Evolutionary conservation across 148 eudicot species (phyloP).

Genomic region (Nepenthes gracilis): DNA sequence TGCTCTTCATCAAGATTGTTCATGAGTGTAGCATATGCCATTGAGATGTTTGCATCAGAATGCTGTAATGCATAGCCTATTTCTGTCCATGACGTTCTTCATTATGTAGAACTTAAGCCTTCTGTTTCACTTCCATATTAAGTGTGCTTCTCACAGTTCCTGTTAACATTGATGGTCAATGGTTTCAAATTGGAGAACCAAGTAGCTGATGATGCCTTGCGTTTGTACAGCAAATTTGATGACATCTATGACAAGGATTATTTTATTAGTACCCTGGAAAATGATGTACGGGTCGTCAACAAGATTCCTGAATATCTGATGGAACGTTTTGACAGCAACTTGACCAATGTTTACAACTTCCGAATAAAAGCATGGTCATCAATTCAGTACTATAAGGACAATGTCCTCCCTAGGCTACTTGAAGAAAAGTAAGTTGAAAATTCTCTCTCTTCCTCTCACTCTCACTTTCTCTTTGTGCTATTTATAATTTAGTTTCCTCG

Average conservation of each 20-base stretch:
- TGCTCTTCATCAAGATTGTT: too few species aligned
- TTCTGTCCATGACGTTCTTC: too few species aligned
- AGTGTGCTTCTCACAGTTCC: too few species aligned
- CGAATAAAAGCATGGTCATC: conserved; percentile 94
- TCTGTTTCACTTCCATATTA: too few species aligned
- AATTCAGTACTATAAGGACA: conserved; percentile 61
- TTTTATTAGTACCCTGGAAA: conserved; percentile 55
- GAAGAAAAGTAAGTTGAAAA: conserved; percentile 80
- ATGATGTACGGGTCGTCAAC: conserved; percentile 75
- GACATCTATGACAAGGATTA: conserved; percentile 82
- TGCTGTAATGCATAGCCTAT: too few species aligned
- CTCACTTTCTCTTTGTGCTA: neutral
- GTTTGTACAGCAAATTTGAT: conserved; percentile 70
- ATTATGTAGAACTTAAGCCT: too few species aligned
- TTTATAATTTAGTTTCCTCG: neutral
- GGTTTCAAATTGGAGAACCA: too few species aligned
- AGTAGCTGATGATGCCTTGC: neutral
- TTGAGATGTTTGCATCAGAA: too few species aligned
- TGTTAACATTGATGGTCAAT: too few species aligned
- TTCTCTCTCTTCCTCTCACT: neutral
- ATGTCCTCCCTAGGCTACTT: conserved; percentile 81
- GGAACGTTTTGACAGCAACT: conserved; percentile 83
- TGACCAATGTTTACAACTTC: conserved; percentile 90
- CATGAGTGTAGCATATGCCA: too few species aligned
- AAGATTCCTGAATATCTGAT: conserved; percentile 68